Conservation (phyloP, 1,139 yeast genomes). For the Yamadazyma atmosphaerica region DNA sequence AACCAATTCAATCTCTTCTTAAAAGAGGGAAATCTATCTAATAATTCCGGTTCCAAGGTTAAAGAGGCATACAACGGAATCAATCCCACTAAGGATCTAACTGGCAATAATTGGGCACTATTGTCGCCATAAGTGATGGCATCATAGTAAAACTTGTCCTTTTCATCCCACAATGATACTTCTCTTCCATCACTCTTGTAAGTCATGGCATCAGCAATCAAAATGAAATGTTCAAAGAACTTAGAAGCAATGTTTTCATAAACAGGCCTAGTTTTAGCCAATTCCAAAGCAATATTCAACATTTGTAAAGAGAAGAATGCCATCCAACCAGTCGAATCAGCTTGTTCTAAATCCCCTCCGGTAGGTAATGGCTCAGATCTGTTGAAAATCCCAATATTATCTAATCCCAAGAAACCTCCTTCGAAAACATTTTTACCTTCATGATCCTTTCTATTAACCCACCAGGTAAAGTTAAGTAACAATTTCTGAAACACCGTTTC, state of each 20-base stretch:
- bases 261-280: constrained; percentile 80
- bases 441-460: constrained; percentile 92
- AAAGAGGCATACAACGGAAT: constrained; percentile 91
- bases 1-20: constrained; percentile 89
- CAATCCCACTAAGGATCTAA: constrained; percentile 87
- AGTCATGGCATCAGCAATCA: constrained; percentile 95
- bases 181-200: constrained; percentile 59
- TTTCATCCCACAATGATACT: constrained; percentile 86
- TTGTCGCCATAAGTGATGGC: constrained; percentile 80
- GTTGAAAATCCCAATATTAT: constrained; percentile 91
- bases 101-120: constrained; percentile 73
- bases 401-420: constrained; percentile 94
- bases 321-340: constrained; percentile 99
- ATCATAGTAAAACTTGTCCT: constrained; percentile 88
- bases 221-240: constrained; percentile 89
- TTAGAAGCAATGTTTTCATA: constrained; percentile 95
- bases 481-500: constrained; percentile 92
- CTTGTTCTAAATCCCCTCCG: constrained; percentile 90
- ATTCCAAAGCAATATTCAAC: constrained; percentile 91
- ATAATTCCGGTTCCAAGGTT: constrained; percentile 84
- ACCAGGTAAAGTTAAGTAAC: constrained; percentile 91
- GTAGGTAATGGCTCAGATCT: constrained; percentile 94
- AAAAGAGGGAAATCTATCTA: constrained; percentile 80
- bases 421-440: constrained; percentile 91
- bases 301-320: constrained; percentile 90